phyloP scores from a whole-genome alignment of 2,329 filamentous ascomycete species.

The Emmonsiellopsis sp. region DNA sequence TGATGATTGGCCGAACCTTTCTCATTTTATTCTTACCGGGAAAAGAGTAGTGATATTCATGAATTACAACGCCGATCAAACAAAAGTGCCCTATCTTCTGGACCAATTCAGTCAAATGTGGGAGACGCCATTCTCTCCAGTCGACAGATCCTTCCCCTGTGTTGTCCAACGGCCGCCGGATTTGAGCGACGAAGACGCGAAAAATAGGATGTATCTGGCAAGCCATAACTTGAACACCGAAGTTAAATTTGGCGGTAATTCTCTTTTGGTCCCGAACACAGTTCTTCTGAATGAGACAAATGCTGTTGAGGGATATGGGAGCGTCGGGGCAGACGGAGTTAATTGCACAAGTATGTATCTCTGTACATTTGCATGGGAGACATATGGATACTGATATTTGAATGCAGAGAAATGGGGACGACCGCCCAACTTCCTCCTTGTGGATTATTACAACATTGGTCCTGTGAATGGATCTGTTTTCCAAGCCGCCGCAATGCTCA shows the following conservation, averaged over 20 bases:
- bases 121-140: constrained; percentile 81
- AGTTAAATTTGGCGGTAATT: constrained; percentile 55
- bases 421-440: constrained; percentile 68
- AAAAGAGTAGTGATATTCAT: constrained; percentile 72
- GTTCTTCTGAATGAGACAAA: constrained; percentile 65
- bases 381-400: constrained; percentile 7
- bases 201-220: constrained; percentile 64
- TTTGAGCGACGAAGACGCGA: constrained; percentile 45
- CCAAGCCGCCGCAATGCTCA: constrained; percentile 59
- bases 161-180: constrained; percentile 65
- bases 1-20: constrained; percentile 75
- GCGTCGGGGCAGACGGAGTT: constrained; percentile 54
- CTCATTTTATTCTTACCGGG: constrained; percentile 61
- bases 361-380: constrained; percentile 9
- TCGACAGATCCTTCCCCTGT: constrained; percentile 64
- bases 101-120: constrained; percentile 84
- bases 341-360: constrained; percentile 47
- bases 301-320: constrained; percentile 54
- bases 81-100: constrained; percentile 69
- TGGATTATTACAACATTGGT: constrained; percentile 76
- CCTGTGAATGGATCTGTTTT: constrained; percentile 65
- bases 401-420: constrained; percentile 49
- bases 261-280: constrained; percentile 63
- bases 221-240: constrained; percentile 89
- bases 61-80: constrained; percentile 77